Evolutionary conservation across 768 basidiomycete species (phyloP).

Genomic region (Russula sp.): DNA sequence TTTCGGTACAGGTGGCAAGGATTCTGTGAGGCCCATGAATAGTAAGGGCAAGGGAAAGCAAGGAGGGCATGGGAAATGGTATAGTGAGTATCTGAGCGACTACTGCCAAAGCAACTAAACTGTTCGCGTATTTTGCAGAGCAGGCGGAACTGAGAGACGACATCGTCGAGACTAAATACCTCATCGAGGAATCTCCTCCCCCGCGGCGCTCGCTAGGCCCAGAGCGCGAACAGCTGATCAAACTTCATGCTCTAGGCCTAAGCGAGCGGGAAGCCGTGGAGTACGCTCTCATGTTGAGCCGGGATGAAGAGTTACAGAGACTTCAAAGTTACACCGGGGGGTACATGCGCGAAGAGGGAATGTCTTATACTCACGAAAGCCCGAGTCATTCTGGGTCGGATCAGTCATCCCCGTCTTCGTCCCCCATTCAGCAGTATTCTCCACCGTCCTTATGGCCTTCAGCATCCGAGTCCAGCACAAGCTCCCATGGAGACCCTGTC

Average conservation of each 20-base stretch:
- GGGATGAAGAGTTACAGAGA: conserved; percentile 54
- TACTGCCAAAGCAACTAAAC: background rate
- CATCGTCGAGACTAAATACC: conserved; percentile 52
- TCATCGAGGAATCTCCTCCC: conserved; percentile 43
- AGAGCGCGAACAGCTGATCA: conserved; percentile 49
- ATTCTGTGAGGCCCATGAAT: conserved; percentile 23
- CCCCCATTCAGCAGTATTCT: background rate
- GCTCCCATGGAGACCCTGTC: conserved; percentile 12
- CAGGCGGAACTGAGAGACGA: conserved; percentile 56
- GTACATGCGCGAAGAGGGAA: conserved; percentile 39
- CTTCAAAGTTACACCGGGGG: conserved; percentile 6
- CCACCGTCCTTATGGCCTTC: conserved; percentile 23
- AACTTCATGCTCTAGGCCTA: conserved; percentile 57
- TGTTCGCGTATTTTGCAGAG: conserved; percentile 32
- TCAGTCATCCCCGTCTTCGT: conserved; percentile 12
- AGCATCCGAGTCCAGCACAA: conserved; percentile 22
- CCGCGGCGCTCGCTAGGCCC: conserved; percentile 36
- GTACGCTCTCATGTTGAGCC: conserved; percentile 78
- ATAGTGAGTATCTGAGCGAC: conserved; percentile 27
- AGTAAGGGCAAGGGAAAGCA: conserved; percentile 23
- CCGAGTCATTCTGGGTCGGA: conserved; percentile 5
- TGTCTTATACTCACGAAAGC: conserved; percentile 44
- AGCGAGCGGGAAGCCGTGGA: conserved; percentile 70
- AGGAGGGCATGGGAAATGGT: conserved; percentile 30
- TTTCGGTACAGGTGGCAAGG: conserved; percentile 30